phyloP scores from a whole-genome alignment of 768 basidiomycete genomes.

The Tulasnella sp. region DNA sequence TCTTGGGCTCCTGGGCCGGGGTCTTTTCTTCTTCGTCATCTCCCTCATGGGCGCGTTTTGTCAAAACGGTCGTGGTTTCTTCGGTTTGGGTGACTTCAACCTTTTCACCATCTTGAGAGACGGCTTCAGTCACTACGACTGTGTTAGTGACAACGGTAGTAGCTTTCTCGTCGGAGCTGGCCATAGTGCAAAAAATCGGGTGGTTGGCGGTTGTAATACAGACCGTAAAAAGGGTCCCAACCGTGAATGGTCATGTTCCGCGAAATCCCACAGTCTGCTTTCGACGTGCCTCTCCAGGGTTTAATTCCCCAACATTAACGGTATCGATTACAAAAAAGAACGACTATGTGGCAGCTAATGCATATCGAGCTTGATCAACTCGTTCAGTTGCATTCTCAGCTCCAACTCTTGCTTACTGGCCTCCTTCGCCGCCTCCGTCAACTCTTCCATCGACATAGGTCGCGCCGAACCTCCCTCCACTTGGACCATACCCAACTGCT shows the following conservation, averaged over 20 bases:
- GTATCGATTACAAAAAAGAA: neutral
- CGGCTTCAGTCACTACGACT: neutral
- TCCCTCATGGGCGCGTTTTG: neutral
- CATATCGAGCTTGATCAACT: constrained; percentile 45
- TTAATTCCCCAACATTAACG: no score
- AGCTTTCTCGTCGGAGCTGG: neutral
- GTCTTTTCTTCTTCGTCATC: neutral
- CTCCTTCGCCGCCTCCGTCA: constrained; percentile 59
- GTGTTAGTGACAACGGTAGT: neutral
- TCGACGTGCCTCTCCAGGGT: neutral
- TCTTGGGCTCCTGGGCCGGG: neutral
- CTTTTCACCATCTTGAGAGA: neutral
- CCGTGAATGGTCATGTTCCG: neutral
- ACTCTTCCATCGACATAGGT: constrained; percentile 54
- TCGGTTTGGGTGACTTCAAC: neutral
- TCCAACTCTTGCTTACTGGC: constrained; percentile 61
- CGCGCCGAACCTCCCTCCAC: constrained; percentile 30
- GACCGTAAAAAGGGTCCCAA: neutral
- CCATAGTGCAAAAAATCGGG: neutral
- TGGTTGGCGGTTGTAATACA: neutral
- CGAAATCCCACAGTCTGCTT: neutral
- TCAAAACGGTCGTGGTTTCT: neutral
- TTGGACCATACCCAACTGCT: constrained; percentile 43
- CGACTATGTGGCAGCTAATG: neutral
- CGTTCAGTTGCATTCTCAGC: constrained; percentile 63